These are phyloP conservation scores for Chalara sp. DNA, from an alignment of 2,329 filamentous ascomycete species.

Conservation along the genomic window DNA sequence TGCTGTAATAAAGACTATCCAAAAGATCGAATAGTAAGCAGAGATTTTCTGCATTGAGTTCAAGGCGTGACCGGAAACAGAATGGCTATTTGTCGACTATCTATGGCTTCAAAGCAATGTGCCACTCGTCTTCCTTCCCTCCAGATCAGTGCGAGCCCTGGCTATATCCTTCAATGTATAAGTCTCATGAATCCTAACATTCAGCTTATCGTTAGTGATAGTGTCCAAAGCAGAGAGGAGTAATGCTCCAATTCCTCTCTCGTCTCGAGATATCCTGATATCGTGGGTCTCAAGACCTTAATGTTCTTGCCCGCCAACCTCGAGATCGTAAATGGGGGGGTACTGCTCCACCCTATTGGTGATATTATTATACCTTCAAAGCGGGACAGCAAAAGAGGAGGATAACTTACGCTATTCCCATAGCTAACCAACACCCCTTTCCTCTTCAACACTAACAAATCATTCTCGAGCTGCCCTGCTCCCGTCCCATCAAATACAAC, in stretches of 20 bases:
- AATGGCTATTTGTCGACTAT: conserved; percentile 5
- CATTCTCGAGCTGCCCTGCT: conserved; percentile 74
- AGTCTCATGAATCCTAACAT: conserved; percentile 66
- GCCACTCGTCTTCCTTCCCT: conserved; percentile 75
- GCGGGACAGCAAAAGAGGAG: background rate
- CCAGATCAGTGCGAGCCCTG: conserved; percentile 70
- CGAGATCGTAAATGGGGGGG: conserved; percentile 53
- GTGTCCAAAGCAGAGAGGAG: conserved; percentile 62
- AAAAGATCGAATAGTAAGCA: background rate
- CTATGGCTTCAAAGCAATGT: conserved; percentile 68
- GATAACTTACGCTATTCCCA: conserved; percentile 62
- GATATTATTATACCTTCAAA: too few species aligned
- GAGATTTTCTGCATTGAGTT: background rate
- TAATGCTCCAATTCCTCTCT: conserved; percentile 68
- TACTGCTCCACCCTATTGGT: conserved; percentile 37
- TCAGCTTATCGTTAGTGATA: conserved; percentile 61
- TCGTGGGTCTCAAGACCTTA: conserved; percentile 64
- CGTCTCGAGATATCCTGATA: conserved; percentile 65
- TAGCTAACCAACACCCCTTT: conserved; percentile 77
- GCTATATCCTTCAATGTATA: conserved; percentile 70
- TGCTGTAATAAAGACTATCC: background rate
- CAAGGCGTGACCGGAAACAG: too few species aligned
- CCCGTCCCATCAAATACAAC: conserved; percentile 86
- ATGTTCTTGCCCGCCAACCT: conserved; percentile 67
- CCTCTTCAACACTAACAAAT: conserved; percentile 63